phyloP scores from a whole-genome alignment of 495 filamentous ascomycete genomes.

The Tetracladium marchalianum region DNA sequence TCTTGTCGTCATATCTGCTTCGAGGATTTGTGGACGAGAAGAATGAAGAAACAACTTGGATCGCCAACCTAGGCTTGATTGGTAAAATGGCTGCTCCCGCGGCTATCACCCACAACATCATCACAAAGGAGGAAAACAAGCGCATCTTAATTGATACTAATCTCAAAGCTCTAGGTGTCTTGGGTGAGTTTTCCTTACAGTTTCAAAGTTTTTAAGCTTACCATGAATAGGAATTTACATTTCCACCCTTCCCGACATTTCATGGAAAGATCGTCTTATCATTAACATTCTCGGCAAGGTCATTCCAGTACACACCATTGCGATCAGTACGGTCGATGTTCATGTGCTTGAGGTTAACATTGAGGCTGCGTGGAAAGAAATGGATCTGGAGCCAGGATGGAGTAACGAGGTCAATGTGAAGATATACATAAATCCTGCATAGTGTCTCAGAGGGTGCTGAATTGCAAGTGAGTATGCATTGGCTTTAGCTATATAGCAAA shows the following conservation, averaged over 20 bases:
- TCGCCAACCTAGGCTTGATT: slow-evolving; percentile 71
- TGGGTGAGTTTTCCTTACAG: slow-evolving; percentile 46
- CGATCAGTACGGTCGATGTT: slow-evolving; percentile 37
- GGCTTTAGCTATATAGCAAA: too few relatives aligned
- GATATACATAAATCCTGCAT: slow-evolving; percentile 36
- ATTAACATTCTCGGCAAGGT: slow-evolving; percentile 61
- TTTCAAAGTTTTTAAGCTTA: neutral
- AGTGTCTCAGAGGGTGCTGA: neutral
- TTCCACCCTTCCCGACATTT: slow-evolving; percentile 49
- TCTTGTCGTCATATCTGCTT: slow-evolving; percentile 66
- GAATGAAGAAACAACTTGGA: slow-evolving; percentile 22
- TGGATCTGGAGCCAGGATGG: slow-evolving; percentile 65
- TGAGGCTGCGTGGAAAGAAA: slow-evolving; percentile 65
- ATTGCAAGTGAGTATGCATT: too few relatives aligned
- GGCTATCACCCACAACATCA: slow-evolving; percentile 53
- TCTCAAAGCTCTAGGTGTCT: slow-evolving; percentile 70
- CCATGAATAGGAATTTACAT: slow-evolving; percentile 51
- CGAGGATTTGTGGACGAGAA: slow-evolving; percentile 38
- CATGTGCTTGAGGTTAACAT: slow-evolving; percentile 71
- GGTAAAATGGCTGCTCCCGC: slow-evolving; percentile 86
- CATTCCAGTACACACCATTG: slow-evolving; percentile 57
- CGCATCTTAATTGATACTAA: slow-evolving; percentile 50
- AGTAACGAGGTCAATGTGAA: slow-evolving; percentile 74
- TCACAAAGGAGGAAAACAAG: slow-evolving; percentile 46
- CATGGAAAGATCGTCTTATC: slow-evolving; percentile 60